Evolutionary conservation across 306 rosid genomes (phyloP), one percentile per base, ranked within the genome.

Genomic region (Cucurbita pepo): DNA sequence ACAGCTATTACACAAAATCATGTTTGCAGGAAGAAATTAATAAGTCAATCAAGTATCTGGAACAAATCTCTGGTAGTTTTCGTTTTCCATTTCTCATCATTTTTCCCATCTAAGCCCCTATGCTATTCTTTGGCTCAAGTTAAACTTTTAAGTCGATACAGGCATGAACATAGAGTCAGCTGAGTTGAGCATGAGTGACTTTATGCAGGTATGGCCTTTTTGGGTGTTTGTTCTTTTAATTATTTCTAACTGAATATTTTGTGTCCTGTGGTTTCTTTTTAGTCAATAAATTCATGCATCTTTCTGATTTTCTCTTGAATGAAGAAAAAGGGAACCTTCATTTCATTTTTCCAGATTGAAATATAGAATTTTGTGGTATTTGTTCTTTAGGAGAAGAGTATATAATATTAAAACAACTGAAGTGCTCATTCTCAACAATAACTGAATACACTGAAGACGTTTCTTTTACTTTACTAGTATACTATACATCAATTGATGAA

Each of bases 161-260:
- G 96, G 89, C 72, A 90, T 74, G 78, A 83, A 80, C 74, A 78
- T 81, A 60, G 98, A 90, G 75, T 75, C 81, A 57, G 71, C 78
- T 13, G 96, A 90, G 52, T 85, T 71, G 67, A 86, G 86, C 79
- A 62, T 78, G 48, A 55, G 58, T 79, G 92, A 86, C 77, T 78
- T 75, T 64, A 77, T 69, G 82, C 96, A 85, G 97, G 98, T 90
- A 85, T 52, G 72, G 11, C 8, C 34, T 14, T 6, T 22, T 52
- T 14, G 55, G 21, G 15, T 44, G 18, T 6, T 10, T 66, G 19
- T 65, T 18, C 11, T 9, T 71, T 52, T 8, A 36, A 13, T 16
- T 12, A 54, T 22, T 47, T 30, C 55, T 19, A 1, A 52, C 57
- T 51, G 53, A 52, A 11, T 36, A 11, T 52, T 54, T 18, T 51